Percentiles rank a stretch among this genome's conserved stretches.
Evolutionary conservation across 305 asterid species (phyloP).

Genomic region (Solanum hybrid): DNA sequence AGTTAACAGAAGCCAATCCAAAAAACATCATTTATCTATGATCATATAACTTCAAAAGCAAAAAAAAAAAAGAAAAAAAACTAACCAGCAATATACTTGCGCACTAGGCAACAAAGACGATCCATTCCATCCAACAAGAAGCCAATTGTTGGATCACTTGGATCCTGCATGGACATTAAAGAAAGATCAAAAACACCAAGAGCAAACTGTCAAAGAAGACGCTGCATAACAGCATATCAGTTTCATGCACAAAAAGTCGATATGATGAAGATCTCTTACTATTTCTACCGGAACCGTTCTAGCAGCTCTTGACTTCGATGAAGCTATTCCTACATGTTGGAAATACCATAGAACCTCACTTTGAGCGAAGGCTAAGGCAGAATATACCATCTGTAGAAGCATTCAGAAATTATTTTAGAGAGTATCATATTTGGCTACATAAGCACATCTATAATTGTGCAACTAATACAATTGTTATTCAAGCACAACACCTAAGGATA

Average conservation of each 20-base stretch:
- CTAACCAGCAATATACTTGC: conserved; percentile 98
- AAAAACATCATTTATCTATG: not conserved
- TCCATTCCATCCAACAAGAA: conserved; percentile 96
- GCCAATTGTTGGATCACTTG: conserved; percentile 97
- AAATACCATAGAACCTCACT: conserved; percentile 97
- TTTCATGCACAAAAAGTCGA: not conserved
- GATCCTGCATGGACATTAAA: conserved; percentile 47
- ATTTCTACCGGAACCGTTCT: conserved; percentile 77
- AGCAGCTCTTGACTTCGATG: conserved; percentile 69
- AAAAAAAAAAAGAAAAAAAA: conserved; percentile 1
- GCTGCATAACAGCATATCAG: conserved; percentile 3
- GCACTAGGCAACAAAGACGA: conserved; percentile 87
- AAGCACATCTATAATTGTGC: not conserved
- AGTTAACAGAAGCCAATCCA: not conserved
- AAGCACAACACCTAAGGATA: not conserved
- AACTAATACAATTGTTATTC: not conserved
- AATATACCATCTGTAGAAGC: conserved; percentile 88
- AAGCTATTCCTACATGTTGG: conserved; percentile 86
- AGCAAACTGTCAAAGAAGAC: conserved; percentile 2
- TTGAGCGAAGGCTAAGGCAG: conserved; percentile 93
- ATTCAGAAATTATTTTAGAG: conserved; percentile 2
- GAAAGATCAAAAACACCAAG: conserved; percentile 4
- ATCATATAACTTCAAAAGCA: not conserved
- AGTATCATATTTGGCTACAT: not conserved
- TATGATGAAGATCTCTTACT: conserved; percentile 43